Evolutionary conservation across 2,329 filamentous ascomycete genomes (phyloP), one percentile per base, ranked within the genome.

Genomic region (Drechslera avenae): DNA sequence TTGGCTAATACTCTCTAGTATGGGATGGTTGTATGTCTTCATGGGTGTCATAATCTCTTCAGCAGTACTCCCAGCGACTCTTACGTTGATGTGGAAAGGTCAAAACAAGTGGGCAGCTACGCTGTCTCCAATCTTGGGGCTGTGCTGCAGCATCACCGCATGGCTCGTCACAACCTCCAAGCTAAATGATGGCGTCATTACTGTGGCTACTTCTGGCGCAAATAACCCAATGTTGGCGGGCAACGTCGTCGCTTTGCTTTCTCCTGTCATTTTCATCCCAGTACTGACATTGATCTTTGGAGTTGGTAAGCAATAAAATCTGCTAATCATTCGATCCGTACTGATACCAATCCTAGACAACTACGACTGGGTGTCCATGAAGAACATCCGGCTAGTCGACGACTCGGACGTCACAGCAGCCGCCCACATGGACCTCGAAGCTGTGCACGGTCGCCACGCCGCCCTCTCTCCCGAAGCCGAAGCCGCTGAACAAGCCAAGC

Each of bases 21-120:
- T 96, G 89, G 91, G 91, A 7, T 95, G 91, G 66, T 79, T 95
- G 1, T 95, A 94, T 67, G 78, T 96, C 1, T 83, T 96, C 68
- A 96, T 96, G 91, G 91, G 91, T 4, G 88, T 91, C 39, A 90
- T 96, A 63, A 94, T 96, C 65, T 91, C 88, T 0, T 85, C 88
- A 0, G 91, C 90, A 1, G 90, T 95, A 1, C 81, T 96, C 8
- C 91, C 92, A 0, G 89, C 90, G 0, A 87, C 90, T 0, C 77
- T 96, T 55, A 89, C 90, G 0, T 80, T 96, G 0, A 79, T 91
- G 50, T 96, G 91, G 90, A 83, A 83, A 39, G 84, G 87, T 1
- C 91, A 95, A 71, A 90, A 90, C 66, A 85, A 83, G 76, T 85
- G 85, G 73, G 88, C 89, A 0, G 89, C 89, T 0, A 83, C 84